Percentiles rank a stretch among this genome's conserved stretches.
These are phyloP conservation scores for Alloascoidea hylecoeti DNA, from an alignment of 805 yeast species.

Conservation along the genomic window DNA sequence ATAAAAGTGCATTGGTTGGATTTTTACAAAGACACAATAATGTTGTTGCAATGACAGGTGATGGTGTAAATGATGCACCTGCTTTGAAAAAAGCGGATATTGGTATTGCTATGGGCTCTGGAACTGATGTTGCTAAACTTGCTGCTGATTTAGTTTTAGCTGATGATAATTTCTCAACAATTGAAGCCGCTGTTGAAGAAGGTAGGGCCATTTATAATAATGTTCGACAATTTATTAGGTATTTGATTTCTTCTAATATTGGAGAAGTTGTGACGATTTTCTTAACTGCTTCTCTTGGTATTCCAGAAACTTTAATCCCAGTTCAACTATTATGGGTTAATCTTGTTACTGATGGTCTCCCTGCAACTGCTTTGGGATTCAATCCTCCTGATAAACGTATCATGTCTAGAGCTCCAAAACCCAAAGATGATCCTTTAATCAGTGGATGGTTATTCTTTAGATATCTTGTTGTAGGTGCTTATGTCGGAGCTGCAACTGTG, in stretches of 20 bases:
- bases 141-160: slow-evolving; percentile 44
- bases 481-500: slow-evolving; percentile 26
- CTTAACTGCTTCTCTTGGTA: slow-evolving; percentile 36
- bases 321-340: slow-evolving; percentile 45
- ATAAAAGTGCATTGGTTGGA: slow-evolving; percentile 37
- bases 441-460: slow-evolving; percentile 22
- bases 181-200: slow-evolving; percentile 40
- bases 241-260: slow-evolving; percentile 36
- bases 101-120: slow-evolving; percentile 52
- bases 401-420: slow-evolving; percentile 23
- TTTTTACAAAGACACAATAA: slow-evolving; percentile 29
- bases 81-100: slow-evolving; percentile 49
- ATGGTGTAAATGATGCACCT: slow-evolving; percentile 55
- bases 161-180: slow-evolving; percentile 41
- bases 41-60: slow-evolving; percentile 52
- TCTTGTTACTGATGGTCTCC: slow-evolving; percentile 42
- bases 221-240: slow-evolving; percentile 26
- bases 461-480: slow-evolving; percentile 23
- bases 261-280: slow-evolving; percentile 45
- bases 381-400: slow-evolving; percentile 25
- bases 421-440: slow-evolving; percentile 22
- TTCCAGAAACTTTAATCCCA: slow-evolving; percentile 39
- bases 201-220: slow-evolving; percentile 33
- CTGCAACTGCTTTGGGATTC: slow-evolving; percentile 44
- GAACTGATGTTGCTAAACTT: slow-evolving; percentile 46